Base-by-base conservation (phyloP, 228 moss, liverwort and hornwort species). In the Sphagnum fallax region DNA sequence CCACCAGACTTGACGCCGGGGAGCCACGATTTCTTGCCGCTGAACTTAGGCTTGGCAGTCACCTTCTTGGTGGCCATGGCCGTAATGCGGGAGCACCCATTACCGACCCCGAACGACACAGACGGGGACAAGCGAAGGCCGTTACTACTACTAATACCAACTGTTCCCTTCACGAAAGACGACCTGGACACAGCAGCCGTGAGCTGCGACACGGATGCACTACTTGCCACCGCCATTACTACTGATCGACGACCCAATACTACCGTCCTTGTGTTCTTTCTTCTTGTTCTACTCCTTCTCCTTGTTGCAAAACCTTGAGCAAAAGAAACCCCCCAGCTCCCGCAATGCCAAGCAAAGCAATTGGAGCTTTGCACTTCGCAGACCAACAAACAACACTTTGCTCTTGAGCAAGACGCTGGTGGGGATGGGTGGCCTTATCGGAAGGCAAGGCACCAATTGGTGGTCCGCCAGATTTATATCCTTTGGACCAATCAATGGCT, bases 1-100 rank as follows among this genome's bases (percentile, higher is more conserved):
- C 92, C 91, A 4, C 88, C 83, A 5, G 78, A 76, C 78, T 57
- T 82, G 12, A 92, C 86, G 8, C 61, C 92, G 0, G 98, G 98
- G 8, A 98, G 6, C 98, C 98, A 98, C 53, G 92, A 98, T 73
- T 80, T 77, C 94, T 73, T 78, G 0, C 90, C 89, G 0, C 79
- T 70, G 8, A 77, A 12, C 11, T 71, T 0, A 7, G 70, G 11
- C 83, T 69, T 90, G 48, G 84, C 72, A 6, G 76, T 15, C 16
- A 83, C 71, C 82, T 79, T 90, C 83, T 47, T 92, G 63, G 90
- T 89, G 64, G 94, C 94, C 94, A 94, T 94, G 67, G 94, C 98
- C 75, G 87, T 51, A 8, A 98, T 73, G 53, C 92, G 83, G 77
- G 81, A 76, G 32, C 32, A 32, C 65, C 87, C 94, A 84, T 84